These are phyloP conservation scores for Cynara cardunculus DNA, from an alignment of 129 eudicot species.

Conservation along the genomic window DNA sequence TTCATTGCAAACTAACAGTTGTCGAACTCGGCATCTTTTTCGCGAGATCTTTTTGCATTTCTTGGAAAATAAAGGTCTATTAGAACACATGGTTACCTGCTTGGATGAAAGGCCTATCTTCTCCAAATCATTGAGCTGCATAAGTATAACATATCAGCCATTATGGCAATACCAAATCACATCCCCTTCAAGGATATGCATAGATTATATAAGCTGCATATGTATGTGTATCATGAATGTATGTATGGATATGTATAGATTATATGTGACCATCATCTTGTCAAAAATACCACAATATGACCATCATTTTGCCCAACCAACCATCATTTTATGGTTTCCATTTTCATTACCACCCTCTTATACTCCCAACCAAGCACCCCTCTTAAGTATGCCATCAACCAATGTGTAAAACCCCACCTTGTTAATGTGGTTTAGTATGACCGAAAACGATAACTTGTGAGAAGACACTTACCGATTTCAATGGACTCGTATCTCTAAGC, in stretches of 20 bases:
- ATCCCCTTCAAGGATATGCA: background rate
- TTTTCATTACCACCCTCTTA: no score
- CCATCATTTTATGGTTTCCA: no score
- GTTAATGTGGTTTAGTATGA: background rate
- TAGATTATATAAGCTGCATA: background rate
- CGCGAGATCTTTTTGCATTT: background rate
- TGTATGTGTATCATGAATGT: no score
- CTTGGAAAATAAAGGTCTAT: background rate
- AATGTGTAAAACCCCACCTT: background rate
- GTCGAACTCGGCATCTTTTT: background rate
- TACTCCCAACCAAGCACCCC: no score
- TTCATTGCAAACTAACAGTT: background rate
- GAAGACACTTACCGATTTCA: constrained; percentile 62
- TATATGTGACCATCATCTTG: background rate
- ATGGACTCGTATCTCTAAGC: constrained; percentile 75
- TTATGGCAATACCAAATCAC: background rate
- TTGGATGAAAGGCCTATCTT: constrained; percentile 85
- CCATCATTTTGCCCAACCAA: no score
- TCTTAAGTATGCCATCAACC: background rate
- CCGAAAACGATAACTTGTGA: no score
- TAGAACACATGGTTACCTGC: constrained; percentile 48
- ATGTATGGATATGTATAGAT: background rate
- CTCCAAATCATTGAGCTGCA: constrained; percentile 87
- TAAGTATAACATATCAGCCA: constrained; percentile 7
- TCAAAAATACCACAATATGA: background rate